Evolutionary conservation across 768 basidiomycete species (phyloP), one percentile per base, ranked within the genome.

Genomic region (Termitomyces titanicus): DNA sequence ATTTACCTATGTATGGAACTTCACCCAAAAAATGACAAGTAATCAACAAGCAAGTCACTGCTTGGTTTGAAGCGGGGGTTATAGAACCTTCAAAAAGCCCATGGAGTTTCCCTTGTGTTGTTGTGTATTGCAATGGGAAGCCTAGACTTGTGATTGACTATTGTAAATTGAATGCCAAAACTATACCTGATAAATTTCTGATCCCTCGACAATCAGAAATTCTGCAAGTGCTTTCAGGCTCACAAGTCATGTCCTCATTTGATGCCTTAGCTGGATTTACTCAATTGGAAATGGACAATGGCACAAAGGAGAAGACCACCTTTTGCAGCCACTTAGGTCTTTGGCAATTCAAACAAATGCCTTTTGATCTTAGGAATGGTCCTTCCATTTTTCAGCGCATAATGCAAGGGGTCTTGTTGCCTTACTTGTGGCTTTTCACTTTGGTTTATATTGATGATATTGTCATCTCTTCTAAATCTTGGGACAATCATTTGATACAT

Each of bases 361-460:
- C 75, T 0, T 78, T 79, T 47, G 70, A 72, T 1, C 63, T 66
- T 1, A 48, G 66, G 0, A 73, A 73, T 53, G 70, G 73, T 1
- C 77, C 76, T 0, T 62, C 69, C 2, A 63, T 75, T 0, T 77
- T 77, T 53, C 77, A 78, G 48, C 46, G 72, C 18, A 59, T 75
- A 2, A 78, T 79, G 75, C 72, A 76, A 34, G 51, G 51, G 8
- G 56, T 75, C 0, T 59, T 76, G 1, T 61, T 71, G 0, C 72
- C 70, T 0, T 75, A 60, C 48, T 58, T 77, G 4, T 75, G 74
- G 74, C 53, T 74, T 0, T 75, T 76, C 47, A 54, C 71, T 1
- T 46, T 74, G 12, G 75, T 77, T 0, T 79, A 77, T 45, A 74
- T 78, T 9, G 72, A 78, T 44, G 69, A 79, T 44, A 77, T 78